A percentile compares a stretch with the other conserved stretches of the same genome.
Conservation (phyloP, 495 filamentous ascomycete species). For the Polyplosphaeria fusca region DNA sequence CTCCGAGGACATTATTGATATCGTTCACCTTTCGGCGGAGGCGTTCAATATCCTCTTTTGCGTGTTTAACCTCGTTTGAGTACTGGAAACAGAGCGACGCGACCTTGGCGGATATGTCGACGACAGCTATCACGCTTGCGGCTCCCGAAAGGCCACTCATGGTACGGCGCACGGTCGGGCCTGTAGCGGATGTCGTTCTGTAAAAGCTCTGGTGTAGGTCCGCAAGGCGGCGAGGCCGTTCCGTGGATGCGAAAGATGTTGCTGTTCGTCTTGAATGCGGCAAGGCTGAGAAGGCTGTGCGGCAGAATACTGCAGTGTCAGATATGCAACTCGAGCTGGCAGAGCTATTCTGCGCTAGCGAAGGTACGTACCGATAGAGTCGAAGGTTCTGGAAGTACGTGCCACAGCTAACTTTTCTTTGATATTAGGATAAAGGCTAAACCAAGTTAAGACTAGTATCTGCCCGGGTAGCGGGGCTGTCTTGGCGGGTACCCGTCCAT, state of each 20-base stretch:
- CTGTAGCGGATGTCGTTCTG: too few species aligned
- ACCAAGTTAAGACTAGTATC: neutral
- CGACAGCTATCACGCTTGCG: too few species aligned
- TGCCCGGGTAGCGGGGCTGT: too few species aligned
- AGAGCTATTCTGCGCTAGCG: neutral
- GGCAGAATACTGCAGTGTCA: constrained; percentile 7
- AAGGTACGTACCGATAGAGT: too few species aligned
- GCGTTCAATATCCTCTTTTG: constrained; percentile 28
- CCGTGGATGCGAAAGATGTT: constrained; percentile 16
- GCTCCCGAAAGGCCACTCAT: constrained; percentile 22
- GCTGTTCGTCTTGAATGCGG: constrained; percentile 10
- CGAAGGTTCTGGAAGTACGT: neutral
- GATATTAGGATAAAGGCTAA: neutral
- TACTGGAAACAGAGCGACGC: constrained; percentile 31
- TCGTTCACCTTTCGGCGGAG: constrained; percentile 20
- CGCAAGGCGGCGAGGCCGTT: constrained; percentile 10
- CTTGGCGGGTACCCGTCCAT: too few species aligned
- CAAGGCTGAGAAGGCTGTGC: constrained; percentile 16
- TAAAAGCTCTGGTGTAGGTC: constrained; percentile 5
- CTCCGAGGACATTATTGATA: constrained; percentile 15
- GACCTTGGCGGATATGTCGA: too few species aligned
- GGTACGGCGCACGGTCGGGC: constrained; percentile 4
- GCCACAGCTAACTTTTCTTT: neutral
- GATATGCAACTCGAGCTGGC: neutral
- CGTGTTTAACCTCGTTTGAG: constrained; percentile 22